Conservation (phyloP, 2,329 filamentous ascomycete species). For the Cercospora beticola region DNA sequence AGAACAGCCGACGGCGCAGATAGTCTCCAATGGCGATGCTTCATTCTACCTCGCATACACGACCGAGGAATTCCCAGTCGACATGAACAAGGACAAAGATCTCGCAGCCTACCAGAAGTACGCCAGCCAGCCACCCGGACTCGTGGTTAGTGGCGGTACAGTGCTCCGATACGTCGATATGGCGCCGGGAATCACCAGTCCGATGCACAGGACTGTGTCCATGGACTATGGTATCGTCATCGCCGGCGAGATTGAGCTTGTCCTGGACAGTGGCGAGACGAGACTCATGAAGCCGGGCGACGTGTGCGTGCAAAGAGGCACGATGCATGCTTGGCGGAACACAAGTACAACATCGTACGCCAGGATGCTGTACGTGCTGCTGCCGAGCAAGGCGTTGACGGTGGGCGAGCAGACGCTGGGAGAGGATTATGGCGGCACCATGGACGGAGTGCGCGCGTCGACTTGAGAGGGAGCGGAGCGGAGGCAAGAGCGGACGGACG, state of each 20-base stretch:
- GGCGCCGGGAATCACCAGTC: slow-evolving; percentile 27
- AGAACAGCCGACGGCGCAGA: slow-evolving; percentile 28
- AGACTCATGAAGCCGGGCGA: slow-evolving; percentile 35
- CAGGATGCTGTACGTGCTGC: slow-evolving; percentile 39
- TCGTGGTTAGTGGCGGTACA: slow-evolving; percentile 50
- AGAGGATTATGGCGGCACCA: slow-evolving; percentile 33
- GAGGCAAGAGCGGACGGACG: background rate
- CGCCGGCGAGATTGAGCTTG: slow-evolving; percentile 35
- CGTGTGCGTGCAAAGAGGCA: slow-evolving; percentile 37
- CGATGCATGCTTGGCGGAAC: slow-evolving; percentile 40
- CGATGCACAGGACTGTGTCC: slow-evolving; percentile 37
- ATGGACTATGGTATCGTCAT: slow-evolving; percentile 40
- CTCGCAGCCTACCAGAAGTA: slow-evolving; percentile 47
- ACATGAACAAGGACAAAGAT: slow-evolving; percentile 49
- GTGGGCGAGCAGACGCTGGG: slow-evolving; percentile 30
- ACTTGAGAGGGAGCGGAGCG: background rate
- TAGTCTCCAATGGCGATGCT: slow-evolving; percentile 41
- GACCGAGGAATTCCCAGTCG: slow-evolving; percentile 49
- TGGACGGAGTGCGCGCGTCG: slow-evolving; percentile 31
- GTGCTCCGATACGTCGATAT: slow-evolving; percentile 42
- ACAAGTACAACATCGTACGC: slow-evolving; percentile 33
- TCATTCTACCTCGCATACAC: slow-evolving; percentile 53
- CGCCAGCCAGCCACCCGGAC: slow-evolving; percentile 48
- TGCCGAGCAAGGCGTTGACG: slow-evolving; percentile 30
- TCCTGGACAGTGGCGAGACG: slow-evolving; percentile 37